Percentiles rank a stretch among this genome's conserved stretches.
phyloP scores from a whole-genome alignment of 306 rosid genomes.

The Ormosia semicastrata region DNA sequence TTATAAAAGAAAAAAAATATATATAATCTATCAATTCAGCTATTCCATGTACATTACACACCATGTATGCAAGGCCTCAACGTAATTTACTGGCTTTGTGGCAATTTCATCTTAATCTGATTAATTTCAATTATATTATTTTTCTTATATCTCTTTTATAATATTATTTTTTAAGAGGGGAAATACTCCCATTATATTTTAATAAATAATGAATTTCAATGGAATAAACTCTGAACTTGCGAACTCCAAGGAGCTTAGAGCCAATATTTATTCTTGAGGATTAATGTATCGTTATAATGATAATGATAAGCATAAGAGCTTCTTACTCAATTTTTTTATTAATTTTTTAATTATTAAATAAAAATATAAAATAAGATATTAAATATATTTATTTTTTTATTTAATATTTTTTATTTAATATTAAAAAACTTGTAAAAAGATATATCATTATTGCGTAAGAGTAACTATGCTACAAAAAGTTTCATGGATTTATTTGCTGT shows the following conservation, averaged over 20 bases:
- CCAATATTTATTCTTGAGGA: background rate
- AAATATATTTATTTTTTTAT: too few relatives aligned
- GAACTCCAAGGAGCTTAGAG: background rate
- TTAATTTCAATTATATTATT: background rate
- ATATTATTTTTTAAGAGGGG: background rate
- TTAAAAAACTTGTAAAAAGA: too few relatives aligned
- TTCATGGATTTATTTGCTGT: slow-evolving; percentile 35
- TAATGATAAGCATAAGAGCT: background rate
- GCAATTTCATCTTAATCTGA: background rate
- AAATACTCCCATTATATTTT: background rate
- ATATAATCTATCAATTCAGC: background rate
- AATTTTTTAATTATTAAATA: too few relatives aligned
- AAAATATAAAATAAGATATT: too few relatives aligned
- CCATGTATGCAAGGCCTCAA: background rate
- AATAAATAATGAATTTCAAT: background rate
- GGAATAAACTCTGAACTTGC: background rate
- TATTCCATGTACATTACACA: background rate
- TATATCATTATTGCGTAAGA: too few relatives aligned
- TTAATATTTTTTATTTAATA: too few relatives aligned
- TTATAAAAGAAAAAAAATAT: background rate
- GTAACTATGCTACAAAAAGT: background rate
- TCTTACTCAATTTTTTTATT: too few relatives aligned
- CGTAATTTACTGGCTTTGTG: background rate
- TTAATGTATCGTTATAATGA: background rate
- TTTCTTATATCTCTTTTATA: background rate